Percentiles rank a stretch among this genome's conserved stretches.
Conservation (phyloP, 306 rosid species). For the Luffa aegyptiaca region DNA sequence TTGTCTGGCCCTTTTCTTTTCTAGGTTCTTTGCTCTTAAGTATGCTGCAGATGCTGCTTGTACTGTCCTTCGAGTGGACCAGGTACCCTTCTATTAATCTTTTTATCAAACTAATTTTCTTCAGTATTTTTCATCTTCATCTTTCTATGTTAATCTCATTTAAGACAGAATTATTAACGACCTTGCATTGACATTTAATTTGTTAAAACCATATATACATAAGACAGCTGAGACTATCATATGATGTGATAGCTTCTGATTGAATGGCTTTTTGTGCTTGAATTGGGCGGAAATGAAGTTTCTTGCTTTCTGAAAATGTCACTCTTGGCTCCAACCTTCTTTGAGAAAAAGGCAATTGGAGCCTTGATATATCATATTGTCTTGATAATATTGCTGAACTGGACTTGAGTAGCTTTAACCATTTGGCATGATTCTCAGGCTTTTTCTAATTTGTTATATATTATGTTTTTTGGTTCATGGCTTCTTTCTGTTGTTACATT, state of each 20-base stretch:
- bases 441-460: neutral
- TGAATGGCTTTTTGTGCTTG: neutral
- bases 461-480: neutral
- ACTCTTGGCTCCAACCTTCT: neutral
- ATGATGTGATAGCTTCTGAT: neutral
- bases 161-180: neutral
- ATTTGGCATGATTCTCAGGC: neutral
- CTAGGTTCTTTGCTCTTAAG: slow-evolving; percentile 80
- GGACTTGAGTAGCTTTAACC: neutral
- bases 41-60: slow-evolving; percentile 96
- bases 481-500: neutral
- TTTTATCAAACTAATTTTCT: neutral
- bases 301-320: neutral
- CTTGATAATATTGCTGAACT: neutral
- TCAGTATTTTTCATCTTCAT: neutral
- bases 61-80: slow-evolving; percentile 93
- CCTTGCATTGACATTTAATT: neutral
- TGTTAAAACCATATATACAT: neutral
- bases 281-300: neutral
- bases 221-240: neutral
- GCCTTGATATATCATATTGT: no score
- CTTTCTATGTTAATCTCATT: neutral
- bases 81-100: slow-evolving; percentile 37
- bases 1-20: neutral
- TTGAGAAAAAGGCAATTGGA: no score